These are phyloP conservation scores for sorghum (Sorghum bicolor) DNA, from an alignment of 176 grass and related monocot species.

Conservation along the genomic window Sorghum_bicolor_NCBIv3 NC_012870.2:8039501-8040000, in stretches of 20 bases:
- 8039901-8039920: too few species aligned
- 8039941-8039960: too few species aligned
- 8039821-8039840: too few species aligned
- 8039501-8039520: constrained; percentile 9
- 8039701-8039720: not conserved
- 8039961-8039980: not conserved
- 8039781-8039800: too few species aligned
- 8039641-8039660: not conserved
- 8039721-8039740: not conserved
- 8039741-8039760: not conserved
- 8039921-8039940: too few species aligned
- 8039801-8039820: too few species aligned
- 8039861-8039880: too few species aligned
- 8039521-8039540: not conserved
- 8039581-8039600: not conserved
- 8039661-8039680: not conserved
- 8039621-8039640: not conserved
- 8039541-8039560: not conserved
- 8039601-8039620: not conserved
- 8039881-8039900: too few species aligned
- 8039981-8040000: too few species aligned
- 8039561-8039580: constrained; percentile 9
- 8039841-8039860: too few species aligned
- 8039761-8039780: too few species aligned
- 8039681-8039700: not conserved